Percentiles rank a stretch among this genome's conserved stretches.
These are phyloP conservation scores for Cyclaneusma minus DNA, from an alignment of 2,329 filamentous ascomycete genomes.

Conservation along the genomic window DNA sequence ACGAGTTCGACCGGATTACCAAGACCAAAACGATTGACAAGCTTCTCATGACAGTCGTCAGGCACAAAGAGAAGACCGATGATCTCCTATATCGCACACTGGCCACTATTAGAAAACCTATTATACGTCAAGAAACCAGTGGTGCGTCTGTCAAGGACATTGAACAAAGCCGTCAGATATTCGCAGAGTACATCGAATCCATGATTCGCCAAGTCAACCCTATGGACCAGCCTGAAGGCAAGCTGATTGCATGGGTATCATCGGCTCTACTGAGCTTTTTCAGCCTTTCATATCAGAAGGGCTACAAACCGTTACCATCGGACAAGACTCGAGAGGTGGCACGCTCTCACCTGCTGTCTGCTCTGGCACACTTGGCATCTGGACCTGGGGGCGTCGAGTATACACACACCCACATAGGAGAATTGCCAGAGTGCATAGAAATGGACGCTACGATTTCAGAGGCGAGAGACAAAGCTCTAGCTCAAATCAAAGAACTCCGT, in stretches of 20 bases:
- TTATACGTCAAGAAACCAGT: too few relatives aligned
- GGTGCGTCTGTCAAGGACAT: slow-evolving; percentile 11
- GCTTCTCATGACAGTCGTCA: slow-evolving; percentile 46
- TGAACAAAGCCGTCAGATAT: slow-evolving; percentile 15
- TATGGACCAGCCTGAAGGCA: slow-evolving; percentile 7
- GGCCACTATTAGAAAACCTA: slow-evolving; percentile 29
- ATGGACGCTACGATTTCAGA: slow-evolving; percentile 40
- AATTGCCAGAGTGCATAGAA: slow-evolving; percentile 26
- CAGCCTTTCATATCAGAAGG: slow-evolving; percentile 36
- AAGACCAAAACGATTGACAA: slow-evolving; percentile 74
- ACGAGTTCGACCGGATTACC: slow-evolving; percentile 75
- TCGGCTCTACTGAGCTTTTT: slow-evolving; percentile 23
- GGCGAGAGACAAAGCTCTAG: slow-evolving; percentile 34
- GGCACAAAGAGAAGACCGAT: slow-evolving; percentile 38
- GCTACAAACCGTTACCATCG: slow-evolving; percentile 27
- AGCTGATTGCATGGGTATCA: slow-evolving; percentile 11
- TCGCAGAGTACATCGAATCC: slow-evolving; percentile 17
- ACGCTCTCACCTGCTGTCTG: slow-evolving; percentile 39
- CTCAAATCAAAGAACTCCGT: slow-evolving; percentile 35
- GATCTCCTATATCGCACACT: too few relatives aligned
- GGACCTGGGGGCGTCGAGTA: slow-evolving; percentile 34
- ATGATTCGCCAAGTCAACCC: slow-evolving; percentile 15
- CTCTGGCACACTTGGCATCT: slow-evolving; percentile 40
- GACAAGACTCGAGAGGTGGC: slow-evolving; percentile 38
- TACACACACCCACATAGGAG: slow-evolving; percentile 6